Percentiles rank a stretch among this genome's conserved stretches.
Evolutionary conservation across 495 filamentous ascomycete genomes (phyloP).

Genomic region (Aspergillus avenaceus): DNA sequence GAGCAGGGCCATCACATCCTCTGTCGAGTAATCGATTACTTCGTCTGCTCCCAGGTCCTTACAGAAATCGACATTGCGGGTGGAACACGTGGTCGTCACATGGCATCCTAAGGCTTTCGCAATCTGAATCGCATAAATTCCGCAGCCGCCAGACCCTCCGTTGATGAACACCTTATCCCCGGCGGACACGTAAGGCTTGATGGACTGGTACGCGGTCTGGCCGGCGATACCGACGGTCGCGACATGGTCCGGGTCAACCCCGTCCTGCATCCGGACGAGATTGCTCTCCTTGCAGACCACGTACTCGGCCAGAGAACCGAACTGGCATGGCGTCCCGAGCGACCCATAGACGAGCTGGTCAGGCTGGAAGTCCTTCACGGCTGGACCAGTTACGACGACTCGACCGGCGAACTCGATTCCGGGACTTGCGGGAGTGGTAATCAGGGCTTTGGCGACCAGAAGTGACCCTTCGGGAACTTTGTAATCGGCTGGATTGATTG

Average conservation of each 20-base stretch:
- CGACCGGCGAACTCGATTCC: slow-evolving; percentile 62
- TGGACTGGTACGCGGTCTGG: slow-evolving; percentile 54
- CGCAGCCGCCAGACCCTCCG: slow-evolving; percentile 61
- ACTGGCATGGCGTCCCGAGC: slow-evolving; percentile 29
- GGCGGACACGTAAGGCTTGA: slow-evolving; percentile 49
- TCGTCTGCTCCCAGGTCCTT: slow-evolving; percentile 60
- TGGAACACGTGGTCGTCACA: slow-evolving; percentile 59
- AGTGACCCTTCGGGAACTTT: slow-evolving; percentile 53
- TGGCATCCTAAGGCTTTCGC: slow-evolving; percentile 62
- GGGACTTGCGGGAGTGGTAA: slow-evolving; percentile 50
- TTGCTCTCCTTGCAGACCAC: slow-evolving; percentile 20
- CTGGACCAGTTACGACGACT: slow-evolving; percentile 42
- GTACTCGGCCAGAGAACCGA: slow-evolving; percentile 56
- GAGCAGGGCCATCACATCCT: slow-evolving; percentile 46
- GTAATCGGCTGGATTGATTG: slow-evolving; percentile 70
- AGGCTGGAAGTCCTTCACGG: slow-evolving; percentile 27
- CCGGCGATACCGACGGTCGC: slow-evolving; percentile 54
- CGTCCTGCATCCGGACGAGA: slow-evolving; percentile 41
- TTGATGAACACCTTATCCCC: slow-evolving; percentile 64
- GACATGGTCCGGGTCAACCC: slow-evolving; percentile 45
- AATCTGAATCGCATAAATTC: slow-evolving; percentile 60
- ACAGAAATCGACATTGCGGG: slow-evolving; percentile 53
- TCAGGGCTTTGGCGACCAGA: slow-evolving; percentile 35
- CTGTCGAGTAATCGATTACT: slow-evolving; percentile 62
- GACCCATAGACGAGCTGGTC: slow-evolving; percentile 59